Conservation (phyloP, 2,329 filamentous ascomycete species). For the Peltaster fructicola region DNA sequence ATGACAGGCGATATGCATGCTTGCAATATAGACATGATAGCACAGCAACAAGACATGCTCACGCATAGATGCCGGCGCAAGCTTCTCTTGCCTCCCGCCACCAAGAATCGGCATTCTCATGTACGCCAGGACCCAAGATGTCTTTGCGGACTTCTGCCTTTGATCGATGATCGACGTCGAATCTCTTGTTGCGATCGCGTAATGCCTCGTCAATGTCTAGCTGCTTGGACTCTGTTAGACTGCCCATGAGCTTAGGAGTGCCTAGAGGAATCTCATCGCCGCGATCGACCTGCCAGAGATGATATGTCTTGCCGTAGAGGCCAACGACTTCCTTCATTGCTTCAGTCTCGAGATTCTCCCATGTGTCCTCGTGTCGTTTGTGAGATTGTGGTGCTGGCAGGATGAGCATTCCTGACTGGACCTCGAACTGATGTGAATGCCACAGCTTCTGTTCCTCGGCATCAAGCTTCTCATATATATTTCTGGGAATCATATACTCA, state of each 20-base stretch:
- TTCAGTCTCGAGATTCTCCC: conserved; percentile 59
- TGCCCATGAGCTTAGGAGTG: conserved; percentile 45
- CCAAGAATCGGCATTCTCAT: conserved; percentile 30
- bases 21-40: too few relatives aligned
- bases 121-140: conserved; percentile 33
- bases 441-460: conserved; percentile 54
- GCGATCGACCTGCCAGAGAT: conserved; percentile 70
- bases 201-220: conserved; percentile 30
- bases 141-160: conserved; percentile 37
- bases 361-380: conserved; percentile 26
- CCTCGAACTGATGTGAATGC: conserved; percentile 63
- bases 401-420: conserved; percentile 63
- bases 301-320: conserved; percentile 70
- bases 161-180: conserved; percentile 31
- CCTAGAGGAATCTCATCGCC: conserved; percentile 48
- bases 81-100: too few relatives aligned
- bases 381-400: conserved; percentile 47
- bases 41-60: too few relatives aligned
- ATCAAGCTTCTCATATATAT: conserved; percentile 48
- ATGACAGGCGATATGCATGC: too few relatives aligned
- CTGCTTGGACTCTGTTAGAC: conserved; percentile 35
- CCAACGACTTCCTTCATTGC: conserved; percentile 64
- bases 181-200: conserved; percentile 35
- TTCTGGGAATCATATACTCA: conserved; percentile 70
- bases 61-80: too few relatives aligned